phyloP scores from a whole-genome alignment of 2,329 filamentous ascomycete species.

The Epichloe uncinata region DNA sequence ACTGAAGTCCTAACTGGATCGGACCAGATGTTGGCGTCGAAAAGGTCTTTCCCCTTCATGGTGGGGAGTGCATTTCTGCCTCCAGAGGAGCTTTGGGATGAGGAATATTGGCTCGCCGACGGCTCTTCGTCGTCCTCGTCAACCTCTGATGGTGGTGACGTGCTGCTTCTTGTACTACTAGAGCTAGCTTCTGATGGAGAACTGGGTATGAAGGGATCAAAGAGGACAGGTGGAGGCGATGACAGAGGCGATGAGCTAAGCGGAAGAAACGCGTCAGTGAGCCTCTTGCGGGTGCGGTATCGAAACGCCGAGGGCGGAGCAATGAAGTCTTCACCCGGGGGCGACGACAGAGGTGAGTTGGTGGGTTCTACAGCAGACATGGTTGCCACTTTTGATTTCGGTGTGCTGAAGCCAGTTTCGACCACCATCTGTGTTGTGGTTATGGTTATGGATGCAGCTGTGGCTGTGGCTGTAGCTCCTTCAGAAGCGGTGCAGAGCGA shows the following conservation, averaged over 20 bases:
- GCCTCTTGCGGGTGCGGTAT: conserved; percentile 10
- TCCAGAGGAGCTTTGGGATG: conserved; percentile 25
- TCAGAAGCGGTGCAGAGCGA: not conserved
- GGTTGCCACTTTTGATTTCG: conserved; percentile 3
- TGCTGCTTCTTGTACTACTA: conserved; percentile 21
- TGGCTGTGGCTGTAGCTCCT: conserved; percentile 1
- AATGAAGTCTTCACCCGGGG: conserved; percentile 19
- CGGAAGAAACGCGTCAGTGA: conserved; percentile 12
- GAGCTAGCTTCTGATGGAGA: conserved; percentile 24
- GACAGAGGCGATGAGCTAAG: conserved; percentile 42
- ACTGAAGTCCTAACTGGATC: conserved; percentile 55
- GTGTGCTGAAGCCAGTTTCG: conserved; percentile 6
- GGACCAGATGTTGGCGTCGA: conserved; percentile 57
- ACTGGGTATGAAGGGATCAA: conserved; percentile 33
- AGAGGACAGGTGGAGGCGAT: conserved; percentile 39
- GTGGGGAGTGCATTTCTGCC: conserved; percentile 34
- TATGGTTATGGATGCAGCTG: not conserved
- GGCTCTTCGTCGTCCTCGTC: conserved; percentile 26
- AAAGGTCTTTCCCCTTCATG: conserved; percentile 58
- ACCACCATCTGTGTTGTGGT: not conserved
- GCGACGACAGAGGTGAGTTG: conserved; percentile 26
- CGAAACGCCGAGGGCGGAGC: conserved; percentile 14
- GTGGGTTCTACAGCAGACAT: conserved; percentile 11
- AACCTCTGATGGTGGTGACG: conserved; percentile 29
- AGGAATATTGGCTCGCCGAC: conserved; percentile 24